A percentile compares a stretch with the other conserved stretches of the same genome.
phyloP scores from a whole-genome alignment of 805 yeast genomes.

The Lipomyces orientalis region DNA sequence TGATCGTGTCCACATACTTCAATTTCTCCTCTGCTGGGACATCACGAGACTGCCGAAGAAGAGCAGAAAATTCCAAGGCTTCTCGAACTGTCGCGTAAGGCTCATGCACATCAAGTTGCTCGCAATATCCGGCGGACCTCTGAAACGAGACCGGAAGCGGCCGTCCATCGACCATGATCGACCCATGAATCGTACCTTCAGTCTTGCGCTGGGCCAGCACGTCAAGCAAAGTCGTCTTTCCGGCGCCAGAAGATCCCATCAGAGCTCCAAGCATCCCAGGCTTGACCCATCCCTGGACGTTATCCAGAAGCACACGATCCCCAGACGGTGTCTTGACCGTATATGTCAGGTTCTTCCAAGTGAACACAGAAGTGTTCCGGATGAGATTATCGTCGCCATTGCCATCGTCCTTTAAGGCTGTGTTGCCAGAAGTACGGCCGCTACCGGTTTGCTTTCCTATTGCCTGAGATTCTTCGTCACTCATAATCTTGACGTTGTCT shows the following conservation, averaged over 20 bases:
- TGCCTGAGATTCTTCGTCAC: no score
- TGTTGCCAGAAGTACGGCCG: no score
- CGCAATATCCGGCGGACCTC: constrained; percentile 78
- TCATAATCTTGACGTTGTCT: no score
- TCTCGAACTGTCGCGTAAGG: constrained; percentile 73
- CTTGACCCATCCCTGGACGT: constrained; percentile 80
- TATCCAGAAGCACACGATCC: constrained; percentile 62
- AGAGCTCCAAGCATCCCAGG: constrained; percentile 81
- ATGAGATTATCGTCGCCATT: background rate
- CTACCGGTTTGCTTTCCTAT: no score
- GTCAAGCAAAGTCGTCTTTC: constrained; percentile 72
- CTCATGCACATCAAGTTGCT: constrained; percentile 78
- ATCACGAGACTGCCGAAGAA: constrained; percentile 66
- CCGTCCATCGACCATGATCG: constrained; percentile 71
- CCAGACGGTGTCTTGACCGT: constrained; percentile 66
- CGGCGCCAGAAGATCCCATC: constrained; percentile 81
- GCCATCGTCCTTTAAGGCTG: no score
- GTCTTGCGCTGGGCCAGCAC: constrained; percentile 72
- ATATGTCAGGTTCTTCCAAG: constrained; percentile 76
- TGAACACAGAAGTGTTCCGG: constrained; percentile 62
- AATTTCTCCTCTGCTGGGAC: constrained; percentile 63
- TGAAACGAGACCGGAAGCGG: constrained; percentile 69
- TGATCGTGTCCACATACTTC: constrained; percentile 70
- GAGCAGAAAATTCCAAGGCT: constrained; percentile 71
- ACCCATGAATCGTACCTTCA: constrained; percentile 72